Evolutionary conservation across 805 yeast species (phyloP).

Genomic region (Candida insectalens): DNA sequence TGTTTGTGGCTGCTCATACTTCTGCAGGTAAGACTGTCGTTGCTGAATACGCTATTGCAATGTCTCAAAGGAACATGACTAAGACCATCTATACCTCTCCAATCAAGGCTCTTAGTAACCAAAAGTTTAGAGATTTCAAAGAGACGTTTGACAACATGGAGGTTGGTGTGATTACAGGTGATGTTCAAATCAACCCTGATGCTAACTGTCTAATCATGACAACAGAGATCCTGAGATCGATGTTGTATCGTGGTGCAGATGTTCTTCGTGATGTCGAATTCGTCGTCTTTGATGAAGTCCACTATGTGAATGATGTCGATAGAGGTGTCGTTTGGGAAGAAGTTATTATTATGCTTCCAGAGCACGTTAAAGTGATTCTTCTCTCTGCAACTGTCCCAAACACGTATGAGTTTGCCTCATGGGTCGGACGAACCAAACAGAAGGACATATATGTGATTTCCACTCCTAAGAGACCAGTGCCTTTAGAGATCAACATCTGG

Average conservation of each 20-base stretch:
- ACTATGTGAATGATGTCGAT: slow-evolving; percentile 95
- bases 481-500: slow-evolving; percentile 80
- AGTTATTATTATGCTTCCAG: slow-evolving; percentile 90
- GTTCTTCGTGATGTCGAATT: slow-evolving; percentile 98
- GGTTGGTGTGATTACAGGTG: slow-evolving; percentile 98
- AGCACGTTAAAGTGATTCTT: slow-evolving; percentile 89
- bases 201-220: slow-evolving; percentile 99
- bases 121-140: slow-evolving; percentile 86
- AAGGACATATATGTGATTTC: slow-evolving; percentile 94
- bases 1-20: slow-evolving; percentile 97
- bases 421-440: slow-evolving; percentile 97
- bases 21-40: slow-evolving; percentile 98
- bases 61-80: slow-evolving; percentile 94
- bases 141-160: slow-evolving; percentile 85
- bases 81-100: slow-evolving; percentile 96
- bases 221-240: slow-evolving; percentile 91
- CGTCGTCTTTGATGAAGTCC: slow-evolving; percentile 98
- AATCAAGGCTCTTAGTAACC: slow-evolving; percentile 89
- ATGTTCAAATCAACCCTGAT: slow-evolving; percentile 95
- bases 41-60: slow-evolving; percentile 96
- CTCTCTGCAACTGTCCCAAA: slow-evolving; percentile 98
- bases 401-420: slow-evolving; percentile 92
- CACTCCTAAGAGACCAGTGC: slow-evolving; percentile 95
- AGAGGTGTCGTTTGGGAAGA: slow-evolving; percentile 99
- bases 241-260: slow-evolving; percentile 96